These are phyloP conservation scores for Camelina sativa DNA, from an alignment of 345 rosid genomes.

Conservation along the genomic window DNA sequence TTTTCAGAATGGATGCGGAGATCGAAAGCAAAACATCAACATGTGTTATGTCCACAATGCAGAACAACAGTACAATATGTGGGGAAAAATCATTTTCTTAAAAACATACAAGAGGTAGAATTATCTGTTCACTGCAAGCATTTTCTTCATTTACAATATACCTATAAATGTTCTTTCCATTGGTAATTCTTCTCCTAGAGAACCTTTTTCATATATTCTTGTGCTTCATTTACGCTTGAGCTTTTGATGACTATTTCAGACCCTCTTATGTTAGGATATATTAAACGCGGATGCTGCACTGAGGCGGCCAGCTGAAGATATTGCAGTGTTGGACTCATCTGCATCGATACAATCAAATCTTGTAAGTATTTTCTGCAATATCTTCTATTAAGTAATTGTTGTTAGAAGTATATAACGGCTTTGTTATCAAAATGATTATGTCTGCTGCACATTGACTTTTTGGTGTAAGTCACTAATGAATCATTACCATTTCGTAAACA, in stretches of 20 bases:
- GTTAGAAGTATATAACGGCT: not conserved
- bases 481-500: not conserved
- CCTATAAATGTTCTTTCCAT: not conserved
- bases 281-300: conserved; percentile 67
- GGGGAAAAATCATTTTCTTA: conserved; percentile 85
- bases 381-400: not conserved
- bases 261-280: conserved; percentile 59
- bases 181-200: not conserved
- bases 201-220: conserved; percentile 8
- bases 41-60: conserved; percentile 89
- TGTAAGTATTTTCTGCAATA: conserved; percentile 53
- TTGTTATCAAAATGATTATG: not conserved
- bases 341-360: conserved; percentile 75
- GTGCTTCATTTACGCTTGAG: conserved; percentile 22
- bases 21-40: conserved; percentile 66
- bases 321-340: conserved; percentile 67
- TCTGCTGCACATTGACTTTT: conserved; percentile 6
- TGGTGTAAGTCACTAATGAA: conserved; percentile 15
- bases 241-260: conserved; percentile 29
- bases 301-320: conserved; percentile 72
- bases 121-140: conserved; percentile 12
- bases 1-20: conserved; percentile 94
- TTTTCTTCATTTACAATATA: conserved; percentile 13
- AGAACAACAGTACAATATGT: conserved; percentile 83
- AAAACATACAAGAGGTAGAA: conserved; percentile 75